Evolutionary conservation across 352 stramenopile species (phyloP), one percentile per base, ranked within the genome.

Genomic region (Globisporangium lucens): DNA sequence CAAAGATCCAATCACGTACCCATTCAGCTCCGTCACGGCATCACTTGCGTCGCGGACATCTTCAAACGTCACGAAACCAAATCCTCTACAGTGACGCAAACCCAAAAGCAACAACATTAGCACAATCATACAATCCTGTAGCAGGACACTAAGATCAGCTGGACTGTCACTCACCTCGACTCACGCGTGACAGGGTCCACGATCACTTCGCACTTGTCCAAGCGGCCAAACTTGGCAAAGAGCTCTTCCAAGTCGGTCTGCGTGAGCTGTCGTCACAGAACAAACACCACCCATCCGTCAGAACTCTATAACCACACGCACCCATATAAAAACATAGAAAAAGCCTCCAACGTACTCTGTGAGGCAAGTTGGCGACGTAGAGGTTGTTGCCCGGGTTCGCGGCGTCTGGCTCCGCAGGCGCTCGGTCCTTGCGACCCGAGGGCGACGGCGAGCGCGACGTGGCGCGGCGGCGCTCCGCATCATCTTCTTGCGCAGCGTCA

Each of bases 141-240:
- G 10, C 57, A 38, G 30, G 41, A 15, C 36, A 65, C 43, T 22
- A 6, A 63, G 1, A 0, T 24, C 27, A 57, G n/a, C 29, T 22
- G 12, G 22, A 38, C 2, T 17, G 17, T 35, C 9, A 57, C 75
- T 36, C 49, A 92, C 83, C 84, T 77, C 27, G 87, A 94, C 67
- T 90, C 83, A 58, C 75, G 78, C 64, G 87, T 89, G 51, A 91
- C 78, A 10, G 87, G 87, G 71, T 95, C 85, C 62, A 86, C 57
- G 71, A 95, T 95, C 65, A 95, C 78, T 66, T 95, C 83, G 69
- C 83, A 91, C 73, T 91, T 90, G 62, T 85, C 66, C 20, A 93
- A 67, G 7, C 79, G 83, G 1, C 87, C 87, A 58, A 81, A 95
- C 71, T 95, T 93, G 62, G 61, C 29, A 62, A 95, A 95, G 0